phyloP scores from a whole-genome alignment of 441 rosid genomes.

The Jatropha multifida region DNA sequence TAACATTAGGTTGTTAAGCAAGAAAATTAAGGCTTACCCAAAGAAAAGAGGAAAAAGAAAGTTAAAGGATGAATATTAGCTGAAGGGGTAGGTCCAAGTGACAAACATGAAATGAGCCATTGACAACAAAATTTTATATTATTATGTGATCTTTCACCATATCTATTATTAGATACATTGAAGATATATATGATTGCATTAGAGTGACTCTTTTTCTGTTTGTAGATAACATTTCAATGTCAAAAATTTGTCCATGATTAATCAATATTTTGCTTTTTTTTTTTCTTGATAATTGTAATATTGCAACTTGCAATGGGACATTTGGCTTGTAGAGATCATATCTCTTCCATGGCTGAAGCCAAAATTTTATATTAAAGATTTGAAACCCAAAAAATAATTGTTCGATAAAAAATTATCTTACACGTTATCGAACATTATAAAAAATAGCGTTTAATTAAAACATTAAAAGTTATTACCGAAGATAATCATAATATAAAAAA shows the following conservation, averaged over 20 bases:
- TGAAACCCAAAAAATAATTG: too few relatives aligned
- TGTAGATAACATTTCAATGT: slow-evolving; percentile 26
- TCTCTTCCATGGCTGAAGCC: neutral
- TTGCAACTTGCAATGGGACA: slow-evolving; percentile 24
- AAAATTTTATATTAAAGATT: too few relatives aligned
- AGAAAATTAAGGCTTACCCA: neutral
- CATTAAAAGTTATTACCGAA: too few relatives aligned
- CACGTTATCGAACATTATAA: too few relatives aligned
- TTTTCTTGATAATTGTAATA: neutral
- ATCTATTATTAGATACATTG: slow-evolving; percentile 12
- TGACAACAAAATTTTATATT: slow-evolving; percentile 22
- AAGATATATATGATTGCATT: slow-evolving; percentile 19
- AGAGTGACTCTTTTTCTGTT: slow-evolving; percentile 12
- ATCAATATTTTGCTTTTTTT: neutral
- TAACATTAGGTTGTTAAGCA: slow-evolving; percentile 4
- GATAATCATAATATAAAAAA: too few relatives aligned
- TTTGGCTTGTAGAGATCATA: slow-evolving; percentile 7
- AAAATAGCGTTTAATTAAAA: too few relatives aligned
- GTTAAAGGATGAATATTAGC: slow-evolving; percentile 4
- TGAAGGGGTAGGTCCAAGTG: slow-evolving; percentile 19
- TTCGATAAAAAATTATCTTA: too few relatives aligned
- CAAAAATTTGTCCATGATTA: slow-evolving; percentile 1
- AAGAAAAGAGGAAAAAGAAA: neutral
- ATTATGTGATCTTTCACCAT: slow-evolving; percentile 31
- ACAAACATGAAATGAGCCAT: slow-evolving; percentile 1